Conservation (phyloP, 139 green algal genomes). For the Coccomyxa sp. region DNA sequence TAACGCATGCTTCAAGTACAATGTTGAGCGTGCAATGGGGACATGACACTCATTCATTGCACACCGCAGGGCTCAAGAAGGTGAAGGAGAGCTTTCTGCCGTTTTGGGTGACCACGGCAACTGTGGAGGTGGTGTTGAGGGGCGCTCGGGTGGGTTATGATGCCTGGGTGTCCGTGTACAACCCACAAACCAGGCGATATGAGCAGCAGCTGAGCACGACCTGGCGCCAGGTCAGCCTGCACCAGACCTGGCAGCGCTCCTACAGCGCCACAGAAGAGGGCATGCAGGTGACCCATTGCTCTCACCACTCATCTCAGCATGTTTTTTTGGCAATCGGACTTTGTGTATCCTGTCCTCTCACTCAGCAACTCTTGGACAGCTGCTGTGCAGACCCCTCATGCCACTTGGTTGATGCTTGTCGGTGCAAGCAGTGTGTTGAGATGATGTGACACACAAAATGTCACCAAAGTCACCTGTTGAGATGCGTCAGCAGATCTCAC, state of each 20-base stretch:
- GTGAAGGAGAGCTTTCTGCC: constrained; percentile 13
- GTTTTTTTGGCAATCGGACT: background rate
- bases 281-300: background rate
- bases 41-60: background rate
- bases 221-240: constrained; percentile 1
- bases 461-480: no score
- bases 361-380: background rate
- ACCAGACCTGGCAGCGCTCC: background rate
- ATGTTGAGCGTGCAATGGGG: no score
- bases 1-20: no score
- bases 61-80: constrained; percentile 2
- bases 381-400: background rate
- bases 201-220: constrained; percentile 3
- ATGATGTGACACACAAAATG: no score
- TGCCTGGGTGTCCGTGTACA: background rate
- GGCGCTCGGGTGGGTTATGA: background rate
- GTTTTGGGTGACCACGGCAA: constrained; percentile 2
- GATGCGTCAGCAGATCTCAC: no score
- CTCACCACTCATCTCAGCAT: background rate
- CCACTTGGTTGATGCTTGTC: background rate
- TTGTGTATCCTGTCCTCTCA: background rate
- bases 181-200: background rate
- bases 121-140: background rate
- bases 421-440: no score
- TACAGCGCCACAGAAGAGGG: background rate